Base-by-base conservation (phyloP, 148 eudicot genomes). In the Rhododendron griersonianum region DNA sequence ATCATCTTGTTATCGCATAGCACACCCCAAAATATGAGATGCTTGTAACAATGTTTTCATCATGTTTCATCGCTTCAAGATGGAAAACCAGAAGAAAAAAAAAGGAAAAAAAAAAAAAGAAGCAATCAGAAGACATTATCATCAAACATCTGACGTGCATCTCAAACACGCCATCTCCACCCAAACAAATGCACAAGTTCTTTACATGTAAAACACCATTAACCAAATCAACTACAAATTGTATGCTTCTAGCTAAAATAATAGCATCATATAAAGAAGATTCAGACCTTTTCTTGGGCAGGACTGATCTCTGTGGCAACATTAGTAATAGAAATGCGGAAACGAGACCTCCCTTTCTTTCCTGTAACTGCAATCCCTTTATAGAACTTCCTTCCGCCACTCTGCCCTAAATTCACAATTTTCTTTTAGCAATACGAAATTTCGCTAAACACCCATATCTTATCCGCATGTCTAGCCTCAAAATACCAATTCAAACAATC, bases 271-370 rank as follows among this genome's bases (percentile, higher is more conserved):
- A 81, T 37, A 28, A n/a, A 73, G 30, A 7, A 76, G 50, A 65
- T 80, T 19, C 59, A 50, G 80, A 94, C 98, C 98, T 91, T 90
- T 55, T 89, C 88, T 77, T 90, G 92, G 78, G 92, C 88, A 76
- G 98, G 91, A 89, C 87, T 93, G 80, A 92, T 80, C 86, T 92
- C 92, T 80, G 98, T 94, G 86, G 95, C 95, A 61, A 96, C 96
- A 93, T 92, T 94, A 44, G 95, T 87, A 86, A 95, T 82, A 48
- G 93, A 90, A 88, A 96, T 63, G 41, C 86, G 90, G 50, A 88
- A 86, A 48, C 88, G 89, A 83, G 90, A 90, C 84, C 90, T 89
- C 84, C 88, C 94, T 81, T 90, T 94, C 91, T 89, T 94, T 51
- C 81, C 78, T 15, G 93, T 91, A 75, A 88, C 61, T 87, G 92